These are phyloP conservation scores for Eucalyptus microcorys DNA, from an alignment of 345 rosid genomes.

Conservation along the genomic window DNA sequence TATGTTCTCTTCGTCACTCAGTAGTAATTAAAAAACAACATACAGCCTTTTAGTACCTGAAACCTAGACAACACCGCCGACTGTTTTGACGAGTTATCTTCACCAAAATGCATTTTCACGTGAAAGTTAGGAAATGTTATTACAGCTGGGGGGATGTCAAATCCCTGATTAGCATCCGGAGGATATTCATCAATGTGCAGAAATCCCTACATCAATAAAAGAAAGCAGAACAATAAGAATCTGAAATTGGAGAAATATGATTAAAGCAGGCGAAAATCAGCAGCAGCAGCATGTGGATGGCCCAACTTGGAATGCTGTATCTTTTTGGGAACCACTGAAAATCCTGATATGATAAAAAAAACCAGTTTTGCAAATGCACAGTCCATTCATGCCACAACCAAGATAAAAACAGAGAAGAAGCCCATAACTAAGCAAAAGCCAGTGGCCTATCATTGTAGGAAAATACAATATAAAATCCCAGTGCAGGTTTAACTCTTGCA, in stretches of 20 bases:
- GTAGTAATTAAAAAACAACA: not conserved
- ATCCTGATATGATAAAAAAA: not conserved
- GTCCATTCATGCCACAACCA: not conserved
- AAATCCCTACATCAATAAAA: constrained; percentile 46
- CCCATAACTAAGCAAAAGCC: not conserved
- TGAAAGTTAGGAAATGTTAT: constrained; percentile 59
- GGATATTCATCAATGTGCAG: constrained; percentile 93
- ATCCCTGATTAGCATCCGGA: constrained; percentile 98
- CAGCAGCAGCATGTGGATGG: not conserved
- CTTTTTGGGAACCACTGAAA: not conserved
- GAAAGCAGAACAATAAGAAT: not conserved
- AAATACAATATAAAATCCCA: not conserved
- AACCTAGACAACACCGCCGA: constrained; percentile 47
- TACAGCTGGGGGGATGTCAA: constrained; percentile 89
- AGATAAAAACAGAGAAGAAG: not conserved
- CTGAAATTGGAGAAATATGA: not conserved
- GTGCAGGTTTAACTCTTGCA: not conserved
- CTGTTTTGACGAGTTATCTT: constrained; percentile 9
- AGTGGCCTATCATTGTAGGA: not conserved
- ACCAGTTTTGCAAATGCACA: not conserved
- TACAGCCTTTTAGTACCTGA: constrained; percentile 30
- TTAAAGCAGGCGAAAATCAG: not conserved
- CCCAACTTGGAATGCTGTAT: not conserved
- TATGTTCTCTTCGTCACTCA: not conserved
- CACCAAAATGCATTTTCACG: constrained; percentile 30